phyloP scores from a whole-genome alignment of 495 filamentous ascomycete genomes.

The Penicillium waksmanii region DNA sequence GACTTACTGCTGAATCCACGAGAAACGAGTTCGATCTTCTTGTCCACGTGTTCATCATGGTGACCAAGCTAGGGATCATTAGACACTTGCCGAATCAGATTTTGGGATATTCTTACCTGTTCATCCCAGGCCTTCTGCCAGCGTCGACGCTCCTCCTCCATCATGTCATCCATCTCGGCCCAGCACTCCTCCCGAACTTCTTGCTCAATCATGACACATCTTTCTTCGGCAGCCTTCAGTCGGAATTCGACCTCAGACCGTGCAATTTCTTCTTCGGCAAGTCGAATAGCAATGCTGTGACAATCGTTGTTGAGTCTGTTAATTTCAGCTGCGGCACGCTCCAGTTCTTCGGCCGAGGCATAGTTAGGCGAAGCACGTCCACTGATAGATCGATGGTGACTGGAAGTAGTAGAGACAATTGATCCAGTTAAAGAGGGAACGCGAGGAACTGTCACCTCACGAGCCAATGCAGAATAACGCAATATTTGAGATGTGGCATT shows the following conservation, averaged over 20 bases:
- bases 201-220: slow-evolving; percentile 73
- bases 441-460: slow-evolving; percentile 90
- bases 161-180: slow-evolving; percentile 77
- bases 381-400: slow-evolving; percentile 37
- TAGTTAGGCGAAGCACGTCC: slow-evolving; percentile 55
- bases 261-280: slow-evolving; percentile 65
- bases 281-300: slow-evolving; percentile 59
- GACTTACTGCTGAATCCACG: slow-evolving; percentile 63
- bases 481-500: slow-evolving; percentile 96
- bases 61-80: slow-evolving; percentile 49
- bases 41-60: slow-evolving; percentile 81
- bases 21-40: slow-evolving; percentile 85
- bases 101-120: slow-evolving; percentile 53
- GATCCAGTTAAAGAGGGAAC: slow-evolving; percentile 75
- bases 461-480: slow-evolving; percentile 89
- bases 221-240: slow-evolving; percentile 66
- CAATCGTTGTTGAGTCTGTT: slow-evolving; percentile 73
- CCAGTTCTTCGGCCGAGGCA: slow-evolving; percentile 67
- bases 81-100: background rate
- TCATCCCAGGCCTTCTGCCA: slow-evolving; percentile 79
- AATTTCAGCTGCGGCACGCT: slow-evolving; percentile 75
- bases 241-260: slow-evolving; percentile 56
- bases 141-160: slow-evolving; percentile 71
- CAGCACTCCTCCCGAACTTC: slow-evolving; percentile 90
- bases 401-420: slow-evolving; percentile 52